Evolutionary conservation across 2,329 filamentous ascomycete species (phyloP), one percentile per base, ranked within the genome.

Genomic region (Bipolaris cookei): DNA sequence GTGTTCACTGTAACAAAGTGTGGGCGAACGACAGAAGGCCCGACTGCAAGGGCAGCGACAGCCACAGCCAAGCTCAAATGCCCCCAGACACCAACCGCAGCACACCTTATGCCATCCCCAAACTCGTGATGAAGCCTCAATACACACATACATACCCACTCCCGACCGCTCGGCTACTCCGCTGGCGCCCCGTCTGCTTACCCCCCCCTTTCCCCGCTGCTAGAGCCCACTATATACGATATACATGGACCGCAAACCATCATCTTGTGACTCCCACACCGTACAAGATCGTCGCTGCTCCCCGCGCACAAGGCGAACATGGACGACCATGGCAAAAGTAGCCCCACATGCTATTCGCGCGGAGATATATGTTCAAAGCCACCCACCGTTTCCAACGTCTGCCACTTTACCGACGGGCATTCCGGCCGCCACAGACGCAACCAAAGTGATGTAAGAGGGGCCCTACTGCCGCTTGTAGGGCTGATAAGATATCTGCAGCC

Each of bases 31-130:
- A 16, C 10, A 10, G 35, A 39, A 23, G n/a, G 41, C 35, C 38
- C 44, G 47, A 51, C 41, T 44, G 42, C 42, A 44, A 48, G 48
- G 35, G 54, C 43, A 52, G 23, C 23, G 35, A 18, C 42, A 30
- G 25, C 42, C 25, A 8, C 14, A n/a, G 54, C 54, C 54, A 54
- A 57, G 54, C 38, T 10, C 28, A 30, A 30, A 13, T 30, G 28
- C 50, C 14, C 14, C 44, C 51, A 52, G 34, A 45, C 11, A 35
- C 41, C 10, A 51, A 16, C 23, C 18, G 30, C 47, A 51, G 13
- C 14, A 28, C 35, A 28, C 53, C 32, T 34, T 34, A 32, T n/a
- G 28, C 2, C 28, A 30, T 13, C 10, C 28, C 28, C 25, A 28
- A 30, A 30, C 3, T 30, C 28, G 28, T 30, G 10, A 30, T 39